Percentiles rank a stretch among this genome's conserved stretches.
phyloP scores from a whole-genome alignment of 805 yeast species.

The Lipomyces yamanashiensis region DNA sequence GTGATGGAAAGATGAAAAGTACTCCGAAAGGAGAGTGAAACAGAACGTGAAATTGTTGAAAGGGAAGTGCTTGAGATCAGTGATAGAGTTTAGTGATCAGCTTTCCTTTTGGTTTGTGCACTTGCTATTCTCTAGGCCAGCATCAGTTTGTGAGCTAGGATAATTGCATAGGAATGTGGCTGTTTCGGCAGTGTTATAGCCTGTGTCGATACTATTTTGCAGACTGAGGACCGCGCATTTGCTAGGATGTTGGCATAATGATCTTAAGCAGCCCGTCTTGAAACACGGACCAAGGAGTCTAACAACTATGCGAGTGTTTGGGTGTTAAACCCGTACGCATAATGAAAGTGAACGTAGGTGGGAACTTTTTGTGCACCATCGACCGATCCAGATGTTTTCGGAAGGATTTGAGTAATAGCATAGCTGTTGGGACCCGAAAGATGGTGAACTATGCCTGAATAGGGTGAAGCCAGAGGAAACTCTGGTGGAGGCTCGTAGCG shows the following conservation, averaged over 20 bases:
- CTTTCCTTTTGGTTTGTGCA: conserved; percentile 44
- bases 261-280: conserved; percentile 48
- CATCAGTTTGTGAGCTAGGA: conserved; percentile 49
- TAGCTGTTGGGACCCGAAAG: conserved; percentile 54
- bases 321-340: conserved; percentile 51
- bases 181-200: conserved; percentile 42
- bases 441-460: conserved; percentile 54
- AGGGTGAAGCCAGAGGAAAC: conserved; percentile 54
- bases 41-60: conserved; percentile 53
- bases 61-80: conserved; percentile 53
- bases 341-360: conserved; percentile 50
- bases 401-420: conserved; percentile 53
- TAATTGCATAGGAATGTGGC: conserved; percentile 47
- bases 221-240: conserved; percentile 47
- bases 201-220: conserved; percentile 13
- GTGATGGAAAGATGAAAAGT: conserved; percentile 54
- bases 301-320: conserved; percentile 51
- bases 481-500: conserved; percentile 55
- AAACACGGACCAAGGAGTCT: conserved; percentile 53
- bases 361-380: conserved; percentile 47
- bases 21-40: conserved; percentile 54
- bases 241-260: conserved; percentile 50
- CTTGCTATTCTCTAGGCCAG: conserved; percentile 41
- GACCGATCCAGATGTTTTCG: conserved; percentile 50
- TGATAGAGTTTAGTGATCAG: conserved; percentile 43